These are phyloP conservation scores for Trametes punicea DNA, from an alignment of 768 basidiomycete genomes.

Conservation along the genomic window DNA sequence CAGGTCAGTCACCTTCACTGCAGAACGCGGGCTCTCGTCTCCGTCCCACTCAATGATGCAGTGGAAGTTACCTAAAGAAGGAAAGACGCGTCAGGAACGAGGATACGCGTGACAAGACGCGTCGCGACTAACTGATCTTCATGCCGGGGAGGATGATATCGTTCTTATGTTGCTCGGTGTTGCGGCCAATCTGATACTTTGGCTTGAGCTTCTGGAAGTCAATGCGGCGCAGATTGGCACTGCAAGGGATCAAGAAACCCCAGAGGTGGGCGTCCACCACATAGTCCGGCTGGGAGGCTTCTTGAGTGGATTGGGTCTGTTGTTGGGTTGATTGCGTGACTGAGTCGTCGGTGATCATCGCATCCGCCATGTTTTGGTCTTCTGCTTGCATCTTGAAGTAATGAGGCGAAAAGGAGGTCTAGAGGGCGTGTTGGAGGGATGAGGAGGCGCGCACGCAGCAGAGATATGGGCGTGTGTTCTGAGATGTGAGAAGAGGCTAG, in stretches of 20 bases:
- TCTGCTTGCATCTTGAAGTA: constrained; percentile 10
- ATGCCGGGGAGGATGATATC: constrained; percentile 64
- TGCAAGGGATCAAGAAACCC: constrained; percentile 71
- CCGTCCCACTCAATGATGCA: constrained; percentile 61
- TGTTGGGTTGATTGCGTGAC: constrained; percentile 17
- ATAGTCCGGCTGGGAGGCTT: constrained; percentile 35
- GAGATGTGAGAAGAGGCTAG: not conserved
- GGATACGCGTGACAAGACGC: constrained; percentile 6
- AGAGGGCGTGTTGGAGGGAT: not conserved
- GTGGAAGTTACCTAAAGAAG: constrained; percentile 47
- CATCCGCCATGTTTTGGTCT: constrained; percentile 17
- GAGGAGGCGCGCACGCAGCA: not conserved
- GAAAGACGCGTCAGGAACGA: constrained; percentile 28
- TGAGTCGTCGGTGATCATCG: constrained; percentile 19
- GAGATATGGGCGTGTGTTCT: not conserved
- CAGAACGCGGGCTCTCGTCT: constrained; percentile 36
- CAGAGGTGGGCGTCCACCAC: constrained; percentile 45
- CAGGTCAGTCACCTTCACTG: constrained; percentile 49
- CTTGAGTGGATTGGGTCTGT: constrained; percentile 39
- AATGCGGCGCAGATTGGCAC: constrained; percentile 46
- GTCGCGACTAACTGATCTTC: constrained; percentile 62
- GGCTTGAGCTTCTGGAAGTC: constrained; percentile 57
- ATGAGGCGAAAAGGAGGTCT: not conserved
- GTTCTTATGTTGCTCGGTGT: constrained; percentile 26
- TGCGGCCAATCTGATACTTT: constrained; percentile 54